A percentile compares a stretch with the other conserved stretches of the same genome.
phyloP scores from a whole-genome alignment of 2,329 filamentous ascomycete genomes.

The Arthrobotrys sphaeroides region DNA sequence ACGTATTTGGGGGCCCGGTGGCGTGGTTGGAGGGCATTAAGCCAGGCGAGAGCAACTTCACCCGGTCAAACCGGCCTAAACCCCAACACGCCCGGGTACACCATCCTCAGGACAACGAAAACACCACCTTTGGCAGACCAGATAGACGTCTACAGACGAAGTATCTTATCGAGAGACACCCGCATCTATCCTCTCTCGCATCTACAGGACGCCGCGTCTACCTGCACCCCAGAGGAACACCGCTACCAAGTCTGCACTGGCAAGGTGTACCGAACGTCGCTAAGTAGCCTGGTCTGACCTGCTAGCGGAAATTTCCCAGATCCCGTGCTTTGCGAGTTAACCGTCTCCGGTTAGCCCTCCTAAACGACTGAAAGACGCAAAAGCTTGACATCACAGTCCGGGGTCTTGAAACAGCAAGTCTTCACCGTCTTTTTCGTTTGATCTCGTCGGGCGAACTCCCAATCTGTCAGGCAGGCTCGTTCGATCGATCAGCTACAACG shows the following conservation, averaged over 20 bases:
- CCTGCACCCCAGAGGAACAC: slow-evolving; percentile 9
- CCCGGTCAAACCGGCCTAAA: slow-evolving; percentile 20
- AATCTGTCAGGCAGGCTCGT: slow-evolving; percentile 36
- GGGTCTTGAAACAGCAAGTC: slow-evolving; percentile 44
- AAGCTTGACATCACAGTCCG: slow-evolving; percentile 19
- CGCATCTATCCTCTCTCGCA: slow-evolving; percentile 21
- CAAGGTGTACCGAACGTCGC: slow-evolving; percentile 26
- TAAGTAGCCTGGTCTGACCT: background rate
- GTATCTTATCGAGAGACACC: slow-evolving; percentile 12
- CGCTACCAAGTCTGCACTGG: slow-evolving; percentile 1
- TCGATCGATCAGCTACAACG: background rate
- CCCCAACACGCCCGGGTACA: slow-evolving; percentile 28
- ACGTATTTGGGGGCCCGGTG: slow-evolving; percentile 20
- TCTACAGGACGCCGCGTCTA: slow-evolving; percentile 32
- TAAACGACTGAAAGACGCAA: slow-evolving; percentile 11
- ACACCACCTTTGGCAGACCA: slow-evolving; percentile 32
- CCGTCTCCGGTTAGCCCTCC: slow-evolving; percentile 20
- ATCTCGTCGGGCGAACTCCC: background rate
- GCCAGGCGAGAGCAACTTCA: slow-evolving; percentile 29
- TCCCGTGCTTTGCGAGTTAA: background rate
- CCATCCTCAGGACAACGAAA: slow-evolving; percentile 3
- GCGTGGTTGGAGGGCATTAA: slow-evolving; percentile 13
- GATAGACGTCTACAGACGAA: slow-evolving; percentile 43
- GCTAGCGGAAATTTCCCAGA: background rate
- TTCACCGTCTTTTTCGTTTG: slow-evolving; percentile 10